Percentiles rank a stretch among this genome's conserved stretches.
These are phyloP conservation scores for Jatropha curcas DNA, from an alignment of 345 rosid genomes.

Conservation along the genomic window DNA sequence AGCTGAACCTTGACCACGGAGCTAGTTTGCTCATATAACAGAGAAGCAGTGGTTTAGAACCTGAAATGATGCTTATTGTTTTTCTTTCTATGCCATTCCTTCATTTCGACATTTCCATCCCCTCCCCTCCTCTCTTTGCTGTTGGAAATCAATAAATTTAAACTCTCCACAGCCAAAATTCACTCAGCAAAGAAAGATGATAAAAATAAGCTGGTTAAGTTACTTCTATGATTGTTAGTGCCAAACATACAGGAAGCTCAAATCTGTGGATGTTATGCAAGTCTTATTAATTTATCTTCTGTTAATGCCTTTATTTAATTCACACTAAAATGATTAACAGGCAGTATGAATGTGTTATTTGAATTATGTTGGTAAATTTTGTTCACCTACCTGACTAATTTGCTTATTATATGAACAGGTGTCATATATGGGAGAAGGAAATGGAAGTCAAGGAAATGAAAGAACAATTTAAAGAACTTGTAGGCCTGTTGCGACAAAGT, in stretches of 20 bases:
- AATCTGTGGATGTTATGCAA: not conserved
- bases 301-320: not conserved
- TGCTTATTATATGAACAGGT: slow-evolving; percentile 46
- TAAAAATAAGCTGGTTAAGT: not conserved
- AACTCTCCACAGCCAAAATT: not conserved
- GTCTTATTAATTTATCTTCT: not conserved
- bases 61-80: no score
- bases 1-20: not conserved
- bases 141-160: not conserved
- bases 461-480: slow-evolving; percentile 89
- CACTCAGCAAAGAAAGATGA: not conserved
- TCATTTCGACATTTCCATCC: not conserved
- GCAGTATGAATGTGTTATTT: not conserved
- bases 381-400: slow-evolving; percentile 10
- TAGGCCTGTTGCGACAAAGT: slow-evolving; percentile 68
- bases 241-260: slow-evolving; percentile 10
- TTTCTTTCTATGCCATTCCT: no score
- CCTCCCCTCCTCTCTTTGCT: not conserved
- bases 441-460: slow-evolving; percentile 90
- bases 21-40: not conserved
- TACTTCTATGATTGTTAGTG: not conserved
- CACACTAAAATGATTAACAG: not conserved
- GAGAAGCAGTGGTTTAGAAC: not conserved
- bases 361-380: not conserved
- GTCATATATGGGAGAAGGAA: slow-evolving; percentile 93